These are phyloP conservation scores for Fraxinus baroniana DNA, from an alignment of 305 asterid species.

Conservation along the genomic window DNA sequence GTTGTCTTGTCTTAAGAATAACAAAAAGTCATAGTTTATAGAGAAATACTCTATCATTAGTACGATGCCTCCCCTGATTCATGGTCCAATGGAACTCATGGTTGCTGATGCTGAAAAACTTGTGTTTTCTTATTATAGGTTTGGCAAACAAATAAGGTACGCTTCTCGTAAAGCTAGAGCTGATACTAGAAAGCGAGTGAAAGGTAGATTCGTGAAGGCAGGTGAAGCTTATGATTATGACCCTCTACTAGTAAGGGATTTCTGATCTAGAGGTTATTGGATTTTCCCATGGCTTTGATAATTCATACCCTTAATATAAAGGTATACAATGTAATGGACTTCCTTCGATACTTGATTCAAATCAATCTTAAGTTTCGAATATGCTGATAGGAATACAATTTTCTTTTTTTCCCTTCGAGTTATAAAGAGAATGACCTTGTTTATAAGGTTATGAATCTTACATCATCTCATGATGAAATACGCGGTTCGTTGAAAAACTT, in stretches of 20 bases:
- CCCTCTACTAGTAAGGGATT: constrained; percentile 39
- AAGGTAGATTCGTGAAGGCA: constrained; percentile 86
- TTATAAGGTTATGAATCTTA: background rate
- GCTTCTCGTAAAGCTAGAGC: constrained; percentile 90
- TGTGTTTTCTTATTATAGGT: constrained; percentile 40
- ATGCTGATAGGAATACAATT: background rate
- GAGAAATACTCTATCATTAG: too few species aligned
- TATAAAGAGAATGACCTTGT: background rate
- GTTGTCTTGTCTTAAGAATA: background rate
- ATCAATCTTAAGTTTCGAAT: background rate
- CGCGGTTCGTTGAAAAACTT: background rate
- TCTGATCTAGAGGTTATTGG: constrained; percentile 11
- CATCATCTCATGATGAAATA: background rate
- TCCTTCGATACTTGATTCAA: background rate
- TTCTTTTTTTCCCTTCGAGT: background rate
- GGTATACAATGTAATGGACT: background rate
- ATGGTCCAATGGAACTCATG: too few species aligned
- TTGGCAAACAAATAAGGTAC: constrained; percentile 80
- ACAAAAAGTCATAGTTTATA: background rate
- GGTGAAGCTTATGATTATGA: constrained; percentile 60
- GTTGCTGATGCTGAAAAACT: background rate
- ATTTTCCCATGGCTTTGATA: background rate
- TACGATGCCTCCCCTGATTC: too few species aligned
- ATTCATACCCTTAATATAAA: background rate
- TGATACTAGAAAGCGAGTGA: constrained; percentile 78